Evolutionary conservation across 257 asterid genomes (phyloP).

Genomic region (Scutellaria galericulata): DNA sequence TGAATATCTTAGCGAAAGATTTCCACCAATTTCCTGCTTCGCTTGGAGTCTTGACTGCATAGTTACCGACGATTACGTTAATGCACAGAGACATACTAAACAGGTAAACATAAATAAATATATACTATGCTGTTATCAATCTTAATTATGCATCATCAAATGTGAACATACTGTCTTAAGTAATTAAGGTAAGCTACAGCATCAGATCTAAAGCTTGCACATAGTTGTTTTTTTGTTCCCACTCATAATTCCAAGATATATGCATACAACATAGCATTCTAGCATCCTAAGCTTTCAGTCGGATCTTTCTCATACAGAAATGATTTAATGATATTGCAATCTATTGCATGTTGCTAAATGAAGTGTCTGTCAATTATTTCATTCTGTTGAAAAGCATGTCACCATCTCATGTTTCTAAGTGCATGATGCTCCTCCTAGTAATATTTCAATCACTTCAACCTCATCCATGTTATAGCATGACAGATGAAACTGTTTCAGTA

Average conservation of each 20-base stretch:
- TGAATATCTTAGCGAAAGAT: constrained; percentile 74
- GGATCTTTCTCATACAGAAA: constrained; percentile 8
- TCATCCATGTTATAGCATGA: constrained; percentile 1
- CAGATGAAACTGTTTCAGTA: neutral
- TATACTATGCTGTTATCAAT: neutral
- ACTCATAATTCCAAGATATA: constrained; percentile 5
- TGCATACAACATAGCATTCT: constrained; percentile 18
- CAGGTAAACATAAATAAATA: neutral
- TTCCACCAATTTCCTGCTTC: constrained; percentile 91
- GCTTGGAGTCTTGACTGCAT: constrained; percentile 99
- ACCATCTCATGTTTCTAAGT: too few species aligned
- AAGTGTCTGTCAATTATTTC: neutral
- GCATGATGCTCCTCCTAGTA: too few species aligned
- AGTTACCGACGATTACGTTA: neutral
- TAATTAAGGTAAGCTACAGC: too few species aligned
- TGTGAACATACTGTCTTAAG: neutral
- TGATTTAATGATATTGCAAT: neutral
- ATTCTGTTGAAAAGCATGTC: too few species aligned
- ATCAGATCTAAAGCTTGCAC: too few species aligned
- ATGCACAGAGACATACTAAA: neutral
- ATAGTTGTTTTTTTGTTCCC: neutral
- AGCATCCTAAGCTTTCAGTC: neutral
- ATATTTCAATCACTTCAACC: constrained; percentile 13
- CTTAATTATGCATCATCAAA: constrained; percentile 4
- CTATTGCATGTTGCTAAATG: neutral